These are phyloP conservation scores for Annulohypoxylon stygium DNA, from an alignment of 495 filamentous ascomycete species.

Conservation along the genomic window DNA sequence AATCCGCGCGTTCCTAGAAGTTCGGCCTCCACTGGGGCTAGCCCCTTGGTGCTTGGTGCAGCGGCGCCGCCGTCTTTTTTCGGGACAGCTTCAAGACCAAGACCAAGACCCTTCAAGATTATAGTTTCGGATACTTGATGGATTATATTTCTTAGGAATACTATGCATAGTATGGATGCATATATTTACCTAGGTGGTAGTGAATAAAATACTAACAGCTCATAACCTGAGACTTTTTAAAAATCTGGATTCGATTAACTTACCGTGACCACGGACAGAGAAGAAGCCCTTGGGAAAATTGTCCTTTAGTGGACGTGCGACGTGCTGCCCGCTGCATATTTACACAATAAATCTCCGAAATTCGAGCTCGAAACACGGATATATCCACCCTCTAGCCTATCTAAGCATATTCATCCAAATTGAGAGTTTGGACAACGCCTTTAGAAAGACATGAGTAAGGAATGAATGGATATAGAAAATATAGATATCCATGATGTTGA, in stretches of 20 bases:
- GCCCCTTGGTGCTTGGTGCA: constrained; percentile 20
- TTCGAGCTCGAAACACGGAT: constrained; percentile 34
- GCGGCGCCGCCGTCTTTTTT: constrained; percentile 8
- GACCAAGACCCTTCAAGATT: too few relatives aligned
- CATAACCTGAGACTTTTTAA: not conserved
- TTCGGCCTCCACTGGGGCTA: constrained; percentile 26
- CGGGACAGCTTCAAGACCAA: constrained; percentile 5
- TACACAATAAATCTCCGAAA: constrained; percentile 45
- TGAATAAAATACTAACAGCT: not conserved
- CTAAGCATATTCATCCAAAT: constrained; percentile 11
- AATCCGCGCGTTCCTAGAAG: constrained; percentile 26
- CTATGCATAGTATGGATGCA: not conserved
- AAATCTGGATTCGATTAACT: not conserved
- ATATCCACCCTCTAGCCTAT: constrained; percentile 17
- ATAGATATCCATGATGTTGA: not conserved
- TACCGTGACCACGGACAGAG: constrained; percentile 8
- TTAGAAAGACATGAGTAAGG: constrained; percentile 4
- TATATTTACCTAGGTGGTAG: not conserved
- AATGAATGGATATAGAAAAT: not conserved
- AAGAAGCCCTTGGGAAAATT: constrained; percentile 1
- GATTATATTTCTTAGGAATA: not conserved
- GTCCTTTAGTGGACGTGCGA: constrained; percentile 10
- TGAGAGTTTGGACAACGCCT: not conserved
- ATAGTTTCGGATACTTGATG: not conserved
- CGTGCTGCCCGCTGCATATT: constrained; percentile 32